Base-by-base conservation (phyloP, 1,139 yeast genomes). In the Hansenula lynferdii region DNA sequence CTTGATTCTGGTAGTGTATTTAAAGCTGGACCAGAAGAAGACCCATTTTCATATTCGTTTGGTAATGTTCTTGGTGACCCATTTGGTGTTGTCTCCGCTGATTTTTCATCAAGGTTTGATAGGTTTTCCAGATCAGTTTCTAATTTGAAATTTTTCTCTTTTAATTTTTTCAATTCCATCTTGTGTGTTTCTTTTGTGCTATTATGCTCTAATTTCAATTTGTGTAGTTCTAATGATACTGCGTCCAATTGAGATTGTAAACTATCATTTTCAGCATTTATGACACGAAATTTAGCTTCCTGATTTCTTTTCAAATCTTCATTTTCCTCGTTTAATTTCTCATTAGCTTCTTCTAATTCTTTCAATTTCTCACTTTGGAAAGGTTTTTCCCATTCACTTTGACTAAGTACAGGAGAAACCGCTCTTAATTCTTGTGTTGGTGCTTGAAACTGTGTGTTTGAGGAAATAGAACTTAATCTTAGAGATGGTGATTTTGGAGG, bases 151-250 rank as follows among this genome's bases (percentile, higher is more conserved):
- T 42, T 31, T 8, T 49, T 50, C 14, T 44, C 47, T 28, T 44
- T 50, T 22, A 50, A 34, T 11, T 28, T 31, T 8, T 31, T 30
- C 12, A 50, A 45, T 31, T 47, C 51, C 18, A 37, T 39, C 23
- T 41, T 42, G 34, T 48, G 50, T 18, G 41, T 38, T 24, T 47
- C 51, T 23, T 42, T 35, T 4, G 34, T 31, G 18, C 49, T 45
- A 31, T 47, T 48, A 24, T 47, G 40, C 8, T 49, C 34, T 2
- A 50, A 39, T 32, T 45, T 50, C 27, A 50, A 30, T 23, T 45
- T 47, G 15, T 44, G 45, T 18, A 47, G 27, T 18, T 48, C 48
- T 26, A 49, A 45, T 1, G 36, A 29, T 18, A 42, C 26, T 6
- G 42, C 27, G 23, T 42, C 45, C 5, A 40, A 15, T 14, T 42